Percentiles rank a stretch among this genome's conserved stretches.
Evolutionary conservation across 2,329 filamentous ascomycete genomes (phyloP).

Genomic region (Lojkania enalia): DNA sequence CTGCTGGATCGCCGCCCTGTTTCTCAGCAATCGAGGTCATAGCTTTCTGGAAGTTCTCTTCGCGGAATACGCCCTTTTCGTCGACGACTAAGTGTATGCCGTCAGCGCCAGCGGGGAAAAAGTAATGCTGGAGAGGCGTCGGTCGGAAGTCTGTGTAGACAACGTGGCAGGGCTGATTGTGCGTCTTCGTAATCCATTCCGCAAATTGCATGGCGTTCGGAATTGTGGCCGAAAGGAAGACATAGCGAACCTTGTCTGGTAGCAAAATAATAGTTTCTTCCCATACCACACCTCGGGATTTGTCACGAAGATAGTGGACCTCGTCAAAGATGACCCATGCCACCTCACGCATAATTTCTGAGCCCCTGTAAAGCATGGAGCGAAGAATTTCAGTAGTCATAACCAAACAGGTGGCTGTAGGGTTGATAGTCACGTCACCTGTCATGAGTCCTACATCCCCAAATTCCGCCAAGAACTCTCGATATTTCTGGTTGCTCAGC

Average conservation of each 20-base stretch:
- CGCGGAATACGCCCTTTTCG: slow-evolving; percentile 93
- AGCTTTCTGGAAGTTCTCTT: slow-evolving; percentile 96
- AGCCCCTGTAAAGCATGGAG: slow-evolving; percentile 97
- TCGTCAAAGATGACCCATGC: slow-evolving; percentile 99
- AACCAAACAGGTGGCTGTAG: slow-evolving; percentile 93
- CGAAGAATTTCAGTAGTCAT: slow-evolving; percentile 99
- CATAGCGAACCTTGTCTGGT: slow-evolving; percentile 97
- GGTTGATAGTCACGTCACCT: slow-evolving; percentile 98
- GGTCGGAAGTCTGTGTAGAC: slow-evolving; percentile 99
- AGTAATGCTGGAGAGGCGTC: slow-evolving; percentile 95
- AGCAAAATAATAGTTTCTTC: slow-evolving; percentile 98
- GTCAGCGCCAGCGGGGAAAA: slow-evolving; percentile 89
- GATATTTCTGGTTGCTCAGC: slow-evolving; percentile 96
- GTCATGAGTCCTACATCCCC: slow-evolving; percentile 98
- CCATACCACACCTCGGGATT: slow-evolving; percentile 93
- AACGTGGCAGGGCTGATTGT: slow-evolving; percentile 96
- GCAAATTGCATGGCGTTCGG: slow-evolving; percentile 99
- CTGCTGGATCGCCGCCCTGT: slow-evolving; percentile 80
- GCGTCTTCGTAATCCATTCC: slow-evolving; percentile 98
- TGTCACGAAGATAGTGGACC: slow-evolving; percentile 97
- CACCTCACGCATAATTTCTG: slow-evolving; percentile 99
- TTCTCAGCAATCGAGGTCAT: slow-evolving; percentile 89
- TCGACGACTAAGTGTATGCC: slow-evolving; percentile 95
- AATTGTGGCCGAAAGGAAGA: slow-evolving; percentile 97
- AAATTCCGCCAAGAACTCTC: slow-evolving; percentile 94